Conservation (phyloP, 257 asterid species). For the Przewalskia tangutica region DNA sequence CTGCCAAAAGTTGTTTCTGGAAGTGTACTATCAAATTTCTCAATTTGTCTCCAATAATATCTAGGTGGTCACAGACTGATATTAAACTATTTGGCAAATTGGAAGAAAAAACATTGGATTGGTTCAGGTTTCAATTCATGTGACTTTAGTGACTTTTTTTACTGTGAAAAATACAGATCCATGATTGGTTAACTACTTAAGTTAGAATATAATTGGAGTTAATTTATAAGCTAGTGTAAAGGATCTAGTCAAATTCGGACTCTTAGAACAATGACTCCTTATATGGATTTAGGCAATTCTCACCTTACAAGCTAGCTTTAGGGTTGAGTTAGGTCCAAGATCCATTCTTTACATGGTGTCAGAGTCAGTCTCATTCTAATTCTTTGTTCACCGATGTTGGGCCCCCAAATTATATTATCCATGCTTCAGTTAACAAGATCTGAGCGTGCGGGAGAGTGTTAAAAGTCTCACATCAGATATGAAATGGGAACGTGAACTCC, state of each 20-base stretch:
- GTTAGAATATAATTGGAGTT: not conserved
- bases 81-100: not conserved
- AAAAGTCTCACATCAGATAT: too few species aligned
- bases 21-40: not conserved
- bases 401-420: too few species aligned
- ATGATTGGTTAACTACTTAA: not conserved
- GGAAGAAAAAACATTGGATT: not conserved
- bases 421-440: too few species aligned
- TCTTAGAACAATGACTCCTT: too few species aligned
- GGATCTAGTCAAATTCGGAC: not conserved
- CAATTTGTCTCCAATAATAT: not conserved
- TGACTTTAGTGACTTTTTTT: not conserved
- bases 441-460: too few species aligned
- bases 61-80: not conserved
- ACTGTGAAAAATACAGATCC: not conserved
- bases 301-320: too few species aligned
- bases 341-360: too few species aligned
- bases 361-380: too few species aligned
- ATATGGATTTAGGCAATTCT: too few species aligned
- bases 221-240: not conserved
- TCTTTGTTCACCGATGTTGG: too few species aligned
- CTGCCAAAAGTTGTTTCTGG: not conserved
- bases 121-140: not conserved
- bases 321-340: too few species aligned
- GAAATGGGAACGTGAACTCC: too few species aligned